A percentile compares a stretch with the other conserved stretches of the same genome.
phyloP scores from a whole-genome alignment of 1,139 yeast genomes.

The Hemisphaericaspora subhashii region DNA sequence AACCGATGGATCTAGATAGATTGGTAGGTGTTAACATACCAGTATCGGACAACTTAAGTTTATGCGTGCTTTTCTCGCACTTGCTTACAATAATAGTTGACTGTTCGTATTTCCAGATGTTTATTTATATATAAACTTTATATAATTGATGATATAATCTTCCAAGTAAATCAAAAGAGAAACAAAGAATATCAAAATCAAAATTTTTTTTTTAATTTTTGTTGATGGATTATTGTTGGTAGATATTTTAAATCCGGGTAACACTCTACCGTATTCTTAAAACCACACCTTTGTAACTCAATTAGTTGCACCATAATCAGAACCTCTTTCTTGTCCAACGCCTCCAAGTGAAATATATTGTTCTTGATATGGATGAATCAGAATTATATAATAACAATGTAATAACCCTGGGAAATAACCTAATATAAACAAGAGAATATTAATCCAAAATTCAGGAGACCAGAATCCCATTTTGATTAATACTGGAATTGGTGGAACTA shows the following conservation, averaged over 20 bases:
- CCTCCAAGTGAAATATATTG: conserved; percentile 20
- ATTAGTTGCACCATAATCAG: conserved; percentile 28
- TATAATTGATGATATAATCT: background rate
- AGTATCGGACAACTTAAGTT: conserved; percentile 48
- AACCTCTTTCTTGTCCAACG: conserved; percentile 29
- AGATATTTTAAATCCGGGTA: conserved; percentile 2
- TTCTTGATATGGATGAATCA: conserved; percentile 52
- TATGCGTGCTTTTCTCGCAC: conserved; percentile 29
- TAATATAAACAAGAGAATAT: conserved; percentile 69
- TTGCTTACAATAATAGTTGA: background rate
- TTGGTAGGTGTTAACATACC: conserved; percentile 19
- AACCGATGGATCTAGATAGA: conserved; percentile 36
- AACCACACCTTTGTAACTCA: background rate
- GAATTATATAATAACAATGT: conserved; percentile 62
- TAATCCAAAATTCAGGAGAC: conserved; percentile 71
- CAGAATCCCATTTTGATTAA: conserved; percentile 72
- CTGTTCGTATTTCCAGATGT: background rate
- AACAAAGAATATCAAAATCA: too few species aligned
- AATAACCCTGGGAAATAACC: conserved; percentile 83
- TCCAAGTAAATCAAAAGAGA: too few species aligned
- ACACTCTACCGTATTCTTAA: background rate
- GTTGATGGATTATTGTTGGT: too few species aligned
- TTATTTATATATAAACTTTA: background rate
- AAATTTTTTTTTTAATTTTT: background rate
- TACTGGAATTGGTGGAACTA: conserved; percentile 80